Evolutionary conservation across 768 basidiomycete species (phyloP), one percentile per base, ranked within the genome.

Genomic region (Hypholoma sublateritium): DNA sequence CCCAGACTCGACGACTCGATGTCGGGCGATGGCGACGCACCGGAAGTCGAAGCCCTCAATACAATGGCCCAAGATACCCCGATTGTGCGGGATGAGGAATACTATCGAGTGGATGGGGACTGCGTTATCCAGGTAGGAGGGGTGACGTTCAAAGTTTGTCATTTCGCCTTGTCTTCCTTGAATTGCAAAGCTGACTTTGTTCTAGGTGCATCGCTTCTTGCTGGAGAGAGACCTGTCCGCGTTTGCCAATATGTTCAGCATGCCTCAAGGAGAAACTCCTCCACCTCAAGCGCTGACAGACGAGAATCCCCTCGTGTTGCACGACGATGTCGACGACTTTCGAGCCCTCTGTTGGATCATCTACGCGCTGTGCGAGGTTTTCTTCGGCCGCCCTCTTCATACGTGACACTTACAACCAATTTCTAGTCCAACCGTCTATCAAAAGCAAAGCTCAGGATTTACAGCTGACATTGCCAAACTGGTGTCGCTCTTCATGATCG

Each of bases 301-400:
- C 34, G 53, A 61, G 12, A 24, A 57, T n/a, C 65, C 65, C 22
- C 44, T 62, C 24, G 28, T 56, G 14, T 49, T 62, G 11, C 50
- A 56, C 2, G 64, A 63, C 32, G 42, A 43, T 13, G 49, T 46
- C 32, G 58, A 56, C 4, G 60, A 63, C 13, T 60, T 67, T 21
- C 56, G 64, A 25, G 60, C 60, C 12, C 42, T 61, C 17, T 67
- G 64, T 21, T 67, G 61, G 62, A 49, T 48, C 39, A 47, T 65
- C 19, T 67, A 63, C 39, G 60, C 66, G 6, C 48, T 56, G 64
- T 67, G 55, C 5, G 62, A 48, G 3, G 4, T 19, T 39, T 36
- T 25, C 17, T 22, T 7, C 3, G 8, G 28, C 7, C 3, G 1
- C 7, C 19, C 16, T 25, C 3, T 6, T 39, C 16, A n/a, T 35